These are phyloP conservation scores for Boechera divaricarpa DNA, from an alignment of 345 rosid genomes.

Conservation along the genomic window DNA sequence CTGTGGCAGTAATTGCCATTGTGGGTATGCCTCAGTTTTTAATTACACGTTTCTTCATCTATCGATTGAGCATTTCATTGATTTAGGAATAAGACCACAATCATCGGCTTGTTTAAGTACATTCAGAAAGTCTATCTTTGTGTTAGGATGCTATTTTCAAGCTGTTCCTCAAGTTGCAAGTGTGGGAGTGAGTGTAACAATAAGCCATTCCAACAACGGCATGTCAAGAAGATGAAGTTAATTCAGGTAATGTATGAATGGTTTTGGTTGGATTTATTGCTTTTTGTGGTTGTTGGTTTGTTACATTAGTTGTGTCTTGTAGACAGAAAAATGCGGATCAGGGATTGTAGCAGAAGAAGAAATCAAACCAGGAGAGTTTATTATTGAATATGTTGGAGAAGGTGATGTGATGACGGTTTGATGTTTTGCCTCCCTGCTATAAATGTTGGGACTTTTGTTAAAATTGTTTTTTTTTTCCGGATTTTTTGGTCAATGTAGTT, in stretches of 20 bases:
- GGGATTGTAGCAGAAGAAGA: constrained; percentile 95
- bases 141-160: constrained; percentile 89
- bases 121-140: not conserved
- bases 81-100: not conserved
- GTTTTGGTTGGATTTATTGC: not conserved
- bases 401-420: constrained; percentile 52
- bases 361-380: constrained; percentile 83
- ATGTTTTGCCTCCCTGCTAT: constrained; percentile 25
- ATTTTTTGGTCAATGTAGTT: constrained; percentile 52
- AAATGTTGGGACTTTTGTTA: constrained; percentile 18
- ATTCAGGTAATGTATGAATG: constrained; percentile 61
- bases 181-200: constrained; percentile 84
- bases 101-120: constrained; percentile 1
- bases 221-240: constrained; percentile 85
- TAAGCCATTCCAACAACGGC: constrained; percentile 92
- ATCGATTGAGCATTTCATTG: not conserved
- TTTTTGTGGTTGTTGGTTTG: constrained; percentile 12
- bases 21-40: constrained; percentile 69
- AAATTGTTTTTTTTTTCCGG: not conserved
- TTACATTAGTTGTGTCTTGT: constrained; percentile 51
- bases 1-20: constrained; percentile 91
- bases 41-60: not conserved
- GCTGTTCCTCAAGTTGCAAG: constrained; percentile 93
- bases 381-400: constrained; percentile 98
- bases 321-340: constrained; percentile 98